These are phyloP conservation scores for Dryadomyces quercivorus DNA, from an alignment of 2,329 filamentous ascomycete species.

Conservation along the genomic window DNA sequence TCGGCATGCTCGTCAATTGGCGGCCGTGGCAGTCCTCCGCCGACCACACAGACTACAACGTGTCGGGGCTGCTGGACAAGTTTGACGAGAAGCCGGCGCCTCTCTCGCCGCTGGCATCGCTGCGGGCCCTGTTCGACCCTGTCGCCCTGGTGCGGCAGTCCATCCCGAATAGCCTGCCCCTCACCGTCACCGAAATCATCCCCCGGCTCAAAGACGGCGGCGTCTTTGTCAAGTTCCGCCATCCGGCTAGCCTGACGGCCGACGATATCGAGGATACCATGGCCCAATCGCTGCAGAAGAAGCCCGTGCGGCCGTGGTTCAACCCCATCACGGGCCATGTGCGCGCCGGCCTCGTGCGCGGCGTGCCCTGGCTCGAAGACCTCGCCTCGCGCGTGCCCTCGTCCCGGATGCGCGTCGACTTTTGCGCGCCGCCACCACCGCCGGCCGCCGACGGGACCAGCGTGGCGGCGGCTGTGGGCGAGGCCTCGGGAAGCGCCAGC, in stretches of 20 bases:
- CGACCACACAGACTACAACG: constrained; percentile 26
- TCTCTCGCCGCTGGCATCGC: neutral
- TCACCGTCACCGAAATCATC: constrained; percentile 70
- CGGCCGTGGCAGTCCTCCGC: constrained; percentile 29
- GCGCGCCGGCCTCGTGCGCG: constrained; percentile 60
- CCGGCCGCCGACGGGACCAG: neutral
- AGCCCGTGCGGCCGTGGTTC: constrained; percentile 79
- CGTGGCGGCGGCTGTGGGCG: constrained; percentile 1
- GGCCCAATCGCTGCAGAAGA: constrained; percentile 49
- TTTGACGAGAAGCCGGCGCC: constrained; percentile 30
- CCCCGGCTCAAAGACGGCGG: constrained; percentile 85
- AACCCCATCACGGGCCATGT: constrained; percentile 61
- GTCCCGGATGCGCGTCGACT: constrained; percentile 67
- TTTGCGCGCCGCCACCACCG: constrained; percentile 53
- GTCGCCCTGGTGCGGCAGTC: constrained; percentile 45
- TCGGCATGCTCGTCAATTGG: constrained; percentile 35
- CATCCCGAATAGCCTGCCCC: constrained; percentile 46
- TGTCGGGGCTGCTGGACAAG: constrained; percentile 36
- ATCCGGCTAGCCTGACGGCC: constrained; percentile 25
- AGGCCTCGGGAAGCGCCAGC: constrained; percentile 43
- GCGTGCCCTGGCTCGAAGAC: constrained; percentile 89
- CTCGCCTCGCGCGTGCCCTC: constrained; percentile 66
- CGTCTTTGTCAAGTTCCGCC: constrained; percentile 77
- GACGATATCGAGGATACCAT: constrained; percentile 39
- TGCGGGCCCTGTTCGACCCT: constrained; percentile 26